Base-by-base conservation (phyloP, 345 rosid genomes). In the Citrus australasica region DNA sequence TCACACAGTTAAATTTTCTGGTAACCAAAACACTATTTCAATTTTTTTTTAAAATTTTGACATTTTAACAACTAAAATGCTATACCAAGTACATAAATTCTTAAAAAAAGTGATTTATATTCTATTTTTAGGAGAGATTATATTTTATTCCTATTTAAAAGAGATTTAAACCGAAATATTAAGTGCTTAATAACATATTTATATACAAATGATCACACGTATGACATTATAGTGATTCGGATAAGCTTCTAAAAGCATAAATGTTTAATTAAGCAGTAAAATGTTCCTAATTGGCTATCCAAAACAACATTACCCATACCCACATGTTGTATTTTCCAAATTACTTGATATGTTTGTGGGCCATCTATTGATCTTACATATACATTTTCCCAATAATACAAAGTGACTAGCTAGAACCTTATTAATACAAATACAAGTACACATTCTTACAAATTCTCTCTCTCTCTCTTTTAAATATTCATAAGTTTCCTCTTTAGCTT, bases 271-370 rank as follows among this genome's bases (percentile, higher is more conserved):
- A 68, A 72, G 71, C 62, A 48, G 71, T 33, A 21, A 59, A 75
- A 75, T 53, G 71, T 22, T 66, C 37, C 69, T 70, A 48, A 48
- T 37, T 74, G 35, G 68, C 48, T 38, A 61, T 46, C 74, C 74
- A 64, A 76, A 76, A 71, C 61, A 51, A 55, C 63, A 71, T 32
- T 67, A 22, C 73, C 73, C 71, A 60, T 16, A 21, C 78, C 58
- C 22, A 3, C 68, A 60, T 37, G 27, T 58, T 75, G 38, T 17
- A 63, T 79, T 75, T 71, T 73, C 75, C 79, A 77, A 79, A 53
- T 53, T 53, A 53, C 58, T 53, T 42, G 33, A 42, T 55, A 40
- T 40, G 27, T 38, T 77, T 69, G 82, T 70, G 77, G 83, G 76
- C 73, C 80, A 51, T 77, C 56, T 55, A 61, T 40, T 70, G 28